Evolutionary conservation across 495 filamentous ascomycete genomes (phyloP).

Genomic region (Trichoderma parareesei): DNA sequence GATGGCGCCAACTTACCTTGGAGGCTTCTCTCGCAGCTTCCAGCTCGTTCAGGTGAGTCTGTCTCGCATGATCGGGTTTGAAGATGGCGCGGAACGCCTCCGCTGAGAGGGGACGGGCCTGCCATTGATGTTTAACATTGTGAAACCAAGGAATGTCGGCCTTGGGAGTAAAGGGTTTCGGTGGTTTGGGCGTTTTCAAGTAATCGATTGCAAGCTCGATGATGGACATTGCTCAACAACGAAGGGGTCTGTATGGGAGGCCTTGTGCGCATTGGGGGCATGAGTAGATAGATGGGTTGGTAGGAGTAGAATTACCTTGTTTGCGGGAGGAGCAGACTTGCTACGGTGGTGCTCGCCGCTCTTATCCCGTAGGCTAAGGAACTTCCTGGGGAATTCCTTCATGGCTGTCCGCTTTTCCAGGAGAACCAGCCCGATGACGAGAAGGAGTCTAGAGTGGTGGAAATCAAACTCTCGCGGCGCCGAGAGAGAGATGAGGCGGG

Average conservation of each 20-base stretch:
- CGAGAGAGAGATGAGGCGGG: slow-evolving; percentile 2
- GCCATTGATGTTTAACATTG: slow-evolving; percentile 15
- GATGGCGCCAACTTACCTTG: slow-evolving; percentile 25
- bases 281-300: slow-evolving; percentile 19
- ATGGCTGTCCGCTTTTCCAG: slow-evolving; percentile 11
- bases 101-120: slow-evolving; percentile 30
- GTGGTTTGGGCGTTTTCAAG: neutral
- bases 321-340: slow-evolving; percentile 34
- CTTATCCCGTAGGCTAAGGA: slow-evolving; percentile 71
- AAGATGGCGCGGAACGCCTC: slow-evolving; percentile 48
- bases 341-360: slow-evolving; percentile 40
- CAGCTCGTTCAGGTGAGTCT: slow-evolving; percentile 46
- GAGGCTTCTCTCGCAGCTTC: slow-evolving; percentile 38
- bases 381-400: slow-evolving; percentile 35
- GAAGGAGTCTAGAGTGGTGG: neutral
- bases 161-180: slow-evolving; percentile 13
- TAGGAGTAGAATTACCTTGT: slow-evolving; percentile 33
- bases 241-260: no score
- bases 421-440: neutral
- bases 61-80: slow-evolving; percentile 42
- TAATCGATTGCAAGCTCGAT: no score
- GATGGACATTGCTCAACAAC: no score
- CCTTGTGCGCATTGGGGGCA: no score
- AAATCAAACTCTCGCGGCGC: slow-evolving; percentile 3
- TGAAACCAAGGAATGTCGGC: neutral